Evolutionary conservation across 371 early-diverging fungal genomes (phyloP).

Genomic region (Actinomortierella ambigua): DNA sequence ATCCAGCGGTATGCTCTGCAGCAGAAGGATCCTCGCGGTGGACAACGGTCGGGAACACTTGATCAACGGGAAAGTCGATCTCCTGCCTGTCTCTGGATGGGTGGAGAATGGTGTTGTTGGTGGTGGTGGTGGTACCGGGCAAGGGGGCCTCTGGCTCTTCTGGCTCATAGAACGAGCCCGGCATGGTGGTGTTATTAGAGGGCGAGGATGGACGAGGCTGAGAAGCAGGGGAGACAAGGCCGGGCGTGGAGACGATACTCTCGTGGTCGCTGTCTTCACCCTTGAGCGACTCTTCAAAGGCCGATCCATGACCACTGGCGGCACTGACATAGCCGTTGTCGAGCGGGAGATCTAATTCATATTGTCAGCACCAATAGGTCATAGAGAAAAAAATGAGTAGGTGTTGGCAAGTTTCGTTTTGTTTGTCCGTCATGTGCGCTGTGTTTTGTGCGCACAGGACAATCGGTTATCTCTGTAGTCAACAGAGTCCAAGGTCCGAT

Average conservation of each 20-base stretch:
- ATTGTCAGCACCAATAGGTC: neutral
- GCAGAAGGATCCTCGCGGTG: slow-evolving; percentile 15
- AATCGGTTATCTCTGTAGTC: no score
- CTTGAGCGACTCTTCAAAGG: slow-evolving; percentile 41
- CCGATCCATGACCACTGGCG: slow-evolving; percentile 48
- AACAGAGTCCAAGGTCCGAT: no score
- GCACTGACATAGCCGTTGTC: slow-evolving; percentile 49
- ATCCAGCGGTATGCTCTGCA: no score
- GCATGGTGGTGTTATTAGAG: slow-evolving; percentile 8
- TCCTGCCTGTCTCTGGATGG: neutral
- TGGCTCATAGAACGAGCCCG: slow-evolving; percentile 37
- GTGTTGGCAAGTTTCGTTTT: slow-evolving; percentile 10
- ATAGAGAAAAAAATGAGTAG: slow-evolving; percentile 4
- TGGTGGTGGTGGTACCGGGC: neutral
- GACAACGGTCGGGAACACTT: slow-evolving; percentile 30
- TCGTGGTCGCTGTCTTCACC: slow-evolving; percentile 41
- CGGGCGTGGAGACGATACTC: slow-evolving; percentile 22
- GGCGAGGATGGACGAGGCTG: neutral
- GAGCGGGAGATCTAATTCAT: slow-evolving; percentile 26
- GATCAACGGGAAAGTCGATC: slow-evolving; percentile 17
- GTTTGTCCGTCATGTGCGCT: neutral
- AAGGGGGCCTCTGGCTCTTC: slow-evolving; percentile 22
- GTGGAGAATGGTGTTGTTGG: slow-evolving; percentile 1
- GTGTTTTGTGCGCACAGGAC: neutral
- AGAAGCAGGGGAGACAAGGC: slow-evolving; percentile 6